Percentiles rank a stretch among this genome's conserved stretches.
These are phyloP conservation scores for Suhomyces kunorum DNA, from an alignment of 1,139 yeast genomes.

Conservation along the genomic window DNA sequence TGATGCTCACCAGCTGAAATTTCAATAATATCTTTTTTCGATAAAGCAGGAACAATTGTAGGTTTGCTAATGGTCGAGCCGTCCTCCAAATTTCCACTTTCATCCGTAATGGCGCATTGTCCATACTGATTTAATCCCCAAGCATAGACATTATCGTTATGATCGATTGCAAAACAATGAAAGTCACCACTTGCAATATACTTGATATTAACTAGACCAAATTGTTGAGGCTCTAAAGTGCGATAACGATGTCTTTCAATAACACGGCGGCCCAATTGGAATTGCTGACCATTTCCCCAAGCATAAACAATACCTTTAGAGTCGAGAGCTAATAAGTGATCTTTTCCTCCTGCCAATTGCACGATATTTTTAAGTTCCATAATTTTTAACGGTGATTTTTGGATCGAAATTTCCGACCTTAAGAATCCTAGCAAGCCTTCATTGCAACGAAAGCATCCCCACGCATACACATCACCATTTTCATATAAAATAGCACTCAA, in stretches of 20 bases:
- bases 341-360: constrained; percentile 92
- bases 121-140: constrained; percentile 99
- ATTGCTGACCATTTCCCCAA: constrained; percentile 97
- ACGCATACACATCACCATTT: constrained; percentile 89
- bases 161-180: constrained; percentile 90
- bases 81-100: constrained; percentile 60
- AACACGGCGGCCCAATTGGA: constrained; percentile 83
- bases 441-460: constrained; percentile 95
- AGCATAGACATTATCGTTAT: constrained; percentile 66
- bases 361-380: constrained; percentile 66
- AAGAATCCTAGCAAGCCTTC: constrained; percentile 90
- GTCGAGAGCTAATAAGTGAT: constrained; percentile 83
- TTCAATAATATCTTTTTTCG: constrained; percentile 55
- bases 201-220: constrained; percentile 74
- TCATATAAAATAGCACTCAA: constrained; percentile 77
- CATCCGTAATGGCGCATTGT: constrained; percentile 79
- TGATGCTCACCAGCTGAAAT: constrained; percentile 97
- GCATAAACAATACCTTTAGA: constrained; percentile 84
- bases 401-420: constrained; percentile 58
- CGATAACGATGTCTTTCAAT: constrained; percentile 73
- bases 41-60: constrained; percentile 62
- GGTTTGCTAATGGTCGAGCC: constrained; percentile 83
- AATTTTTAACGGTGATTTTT: constrained; percentile 66
- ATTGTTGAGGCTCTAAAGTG: constrained; percentile 73
- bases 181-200: constrained; percentile 91